Conservation (phyloP, 805 yeast genomes). For the Saccharomycopsis fibuligera region DNA sequence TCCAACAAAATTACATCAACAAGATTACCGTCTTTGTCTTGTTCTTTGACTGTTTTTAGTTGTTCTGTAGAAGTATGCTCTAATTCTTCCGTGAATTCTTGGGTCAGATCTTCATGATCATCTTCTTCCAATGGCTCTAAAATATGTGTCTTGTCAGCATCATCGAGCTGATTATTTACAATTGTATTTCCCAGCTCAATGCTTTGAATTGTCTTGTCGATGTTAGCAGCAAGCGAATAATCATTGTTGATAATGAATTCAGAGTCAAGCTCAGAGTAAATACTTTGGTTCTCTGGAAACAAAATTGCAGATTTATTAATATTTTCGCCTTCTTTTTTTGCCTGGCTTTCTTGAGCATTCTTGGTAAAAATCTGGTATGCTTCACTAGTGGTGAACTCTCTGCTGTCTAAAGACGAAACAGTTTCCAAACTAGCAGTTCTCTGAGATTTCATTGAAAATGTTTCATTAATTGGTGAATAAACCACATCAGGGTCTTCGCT, state of each 20-base stretch:
- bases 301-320: background rate
- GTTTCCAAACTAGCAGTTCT: constrained; percentile 15
- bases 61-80: no score
- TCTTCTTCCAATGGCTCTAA: background rate
- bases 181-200: background rate
- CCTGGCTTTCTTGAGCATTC: background rate
- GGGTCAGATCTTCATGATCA: background rate
- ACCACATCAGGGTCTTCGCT: constrained; percentile 4
- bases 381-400: background rate
- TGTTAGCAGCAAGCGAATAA: constrained; percentile 11
- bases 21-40: no score
- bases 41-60: background rate
- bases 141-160: constrained; percentile 2
- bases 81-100: no score
- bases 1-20: background rate
- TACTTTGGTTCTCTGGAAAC: background rate
- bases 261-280: constrained; percentile 12
- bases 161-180: background rate
- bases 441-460: constrained; percentile 12
- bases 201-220: background rate
- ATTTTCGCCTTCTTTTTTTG: background rate
- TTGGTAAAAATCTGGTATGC: constrained; percentile 1
- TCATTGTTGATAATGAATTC: constrained; percentile 15
- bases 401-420: constrained; percentile 13
- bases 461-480: constrained; percentile 19